Conservation (phyloP, 306 rosid genomes). For the Leucaena leucocephala region DNA sequence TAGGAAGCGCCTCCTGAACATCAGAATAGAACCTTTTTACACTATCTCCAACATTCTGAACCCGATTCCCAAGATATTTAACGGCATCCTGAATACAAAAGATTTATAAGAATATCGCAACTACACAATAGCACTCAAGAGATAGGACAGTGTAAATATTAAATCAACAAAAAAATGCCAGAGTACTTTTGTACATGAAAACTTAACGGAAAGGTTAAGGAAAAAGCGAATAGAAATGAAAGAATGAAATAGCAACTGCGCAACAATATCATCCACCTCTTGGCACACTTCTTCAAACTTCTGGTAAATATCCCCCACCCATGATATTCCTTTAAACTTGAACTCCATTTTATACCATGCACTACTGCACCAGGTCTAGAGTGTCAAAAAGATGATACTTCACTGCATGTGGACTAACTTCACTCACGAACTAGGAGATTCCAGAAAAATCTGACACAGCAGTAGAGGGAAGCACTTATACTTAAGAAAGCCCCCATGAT, state of each 20-base stretch:
- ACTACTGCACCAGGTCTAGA: constrained; percentile 16
- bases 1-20: constrained; percentile 58
- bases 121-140: constrained; percentile 7
- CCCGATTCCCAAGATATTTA: constrained; percentile 70
- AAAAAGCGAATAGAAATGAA: background rate
- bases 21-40: constrained; percentile 71
- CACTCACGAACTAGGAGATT: constrained; percentile 35
- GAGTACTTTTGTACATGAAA: background rate
- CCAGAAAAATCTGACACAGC: constrained; percentile 31
- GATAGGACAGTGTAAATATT: constrained; percentile 19
- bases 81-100: constrained; percentile 62
- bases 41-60: constrained; percentile 69
- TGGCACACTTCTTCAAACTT: constrained; percentile 84
- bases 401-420: constrained; percentile 29
- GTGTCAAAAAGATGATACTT: constrained; percentile 1
- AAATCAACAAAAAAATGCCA: background rate
- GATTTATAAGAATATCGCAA: constrained; percentile 27
- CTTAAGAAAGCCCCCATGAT: background rate
- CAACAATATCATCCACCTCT: constrained; percentile 72
- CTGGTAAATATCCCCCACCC: constrained; percentile 80
- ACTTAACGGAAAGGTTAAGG: background rate
- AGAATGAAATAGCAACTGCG: constrained; percentile 54
- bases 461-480: constrained; percentile 15
- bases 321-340: constrained; percentile 50
- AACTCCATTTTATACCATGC: constrained; percentile 56